A percentile compares a stretch with the other conserved stretches of the same genome.
phyloP scores from a whole-genome alignment of 306 rosid genomes.

The Clitoria ternatea region DNA sequence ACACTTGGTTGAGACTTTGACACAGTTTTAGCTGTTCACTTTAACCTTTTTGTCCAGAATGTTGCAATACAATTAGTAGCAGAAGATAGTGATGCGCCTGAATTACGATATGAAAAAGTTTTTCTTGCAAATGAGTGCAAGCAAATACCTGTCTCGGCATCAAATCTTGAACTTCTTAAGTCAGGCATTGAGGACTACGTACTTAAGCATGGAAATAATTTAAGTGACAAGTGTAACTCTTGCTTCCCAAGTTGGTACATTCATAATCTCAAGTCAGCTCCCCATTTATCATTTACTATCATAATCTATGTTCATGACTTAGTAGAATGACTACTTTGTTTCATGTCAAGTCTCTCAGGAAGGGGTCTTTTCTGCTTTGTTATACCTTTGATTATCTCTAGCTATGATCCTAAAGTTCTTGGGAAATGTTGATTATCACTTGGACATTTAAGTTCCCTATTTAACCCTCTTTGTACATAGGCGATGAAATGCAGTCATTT shows the following conservation, averaged over 20 bases:
- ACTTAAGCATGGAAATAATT: slow-evolving; percentile 62
- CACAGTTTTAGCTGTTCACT: slow-evolving; percentile 18
- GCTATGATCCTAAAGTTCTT: not conserved
- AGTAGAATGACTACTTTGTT: slow-evolving; percentile 20
- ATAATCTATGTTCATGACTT: slow-evolving; percentile 11
- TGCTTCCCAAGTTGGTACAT: slow-evolving; percentile 67
- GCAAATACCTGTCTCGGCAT: slow-evolving; percentile 38
- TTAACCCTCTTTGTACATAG: not conserved
- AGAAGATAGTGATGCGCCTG: slow-evolving; percentile 47
- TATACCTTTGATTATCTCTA: not conserved
- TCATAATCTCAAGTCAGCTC: slow-evolving; percentile 20
- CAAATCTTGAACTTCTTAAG: slow-evolving; percentile 64
- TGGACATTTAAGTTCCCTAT: not conserved
- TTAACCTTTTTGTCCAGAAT: slow-evolving; percentile 46
- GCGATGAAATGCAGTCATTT: not conserved
- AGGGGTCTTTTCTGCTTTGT: slow-evolving; percentile 5
- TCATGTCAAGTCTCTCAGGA: not conserved
- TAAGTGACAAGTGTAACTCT: slow-evolving; percentile 40
- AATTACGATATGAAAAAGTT: slow-evolving; percentile 46
- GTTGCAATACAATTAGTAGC: slow-evolving; percentile 60
- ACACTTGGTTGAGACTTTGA: slow-evolving; percentile 14
- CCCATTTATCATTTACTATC: slow-evolving; percentile 20
- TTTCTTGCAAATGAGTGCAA: slow-evolving; percentile 49
- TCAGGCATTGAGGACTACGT: slow-evolving; percentile 75
- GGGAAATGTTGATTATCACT: slow-evolving; percentile 4